These are phyloP conservation scores for Mediolabrus comicus DNA, from an alignment of 108 stramenopile genomes.

Conservation along the genomic window DNA sequence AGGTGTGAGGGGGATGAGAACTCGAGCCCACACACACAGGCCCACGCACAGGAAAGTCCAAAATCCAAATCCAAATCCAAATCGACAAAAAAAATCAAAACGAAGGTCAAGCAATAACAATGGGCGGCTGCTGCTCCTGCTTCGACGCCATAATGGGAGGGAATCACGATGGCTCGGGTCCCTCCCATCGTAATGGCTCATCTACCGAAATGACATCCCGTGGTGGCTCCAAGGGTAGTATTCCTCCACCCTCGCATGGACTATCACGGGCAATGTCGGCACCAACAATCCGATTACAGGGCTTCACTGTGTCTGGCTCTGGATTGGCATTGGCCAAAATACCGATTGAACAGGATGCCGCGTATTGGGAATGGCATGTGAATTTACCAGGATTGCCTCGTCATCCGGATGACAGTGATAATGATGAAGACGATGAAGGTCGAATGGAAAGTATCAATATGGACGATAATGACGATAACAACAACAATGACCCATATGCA, in stretches of 20 bases:
- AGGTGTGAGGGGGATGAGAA: too few species aligned
- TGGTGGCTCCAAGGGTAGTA: slow-evolving; percentile 4
- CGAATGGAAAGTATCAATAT: slow-evolving; percentile 25
- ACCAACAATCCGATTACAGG: slow-evolving; percentile 50
- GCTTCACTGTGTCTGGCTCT: slow-evolving; percentile 47
- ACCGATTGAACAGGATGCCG: slow-evolving; percentile 83
- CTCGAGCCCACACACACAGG: too few species aligned
- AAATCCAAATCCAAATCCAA: too few species aligned
- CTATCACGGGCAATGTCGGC: slow-evolving; percentile 56
- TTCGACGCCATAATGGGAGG: slow-evolving; percentile 40
- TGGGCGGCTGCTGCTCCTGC: slow-evolving; percentile 60
- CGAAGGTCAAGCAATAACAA: slow-evolving; percentile 23
- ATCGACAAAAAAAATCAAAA: background rate
- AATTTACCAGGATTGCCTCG: slow-evolving; percentile 30
- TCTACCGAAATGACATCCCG: slow-evolving; percentile 37
- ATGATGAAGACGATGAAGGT: slow-evolving; percentile 31
- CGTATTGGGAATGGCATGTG: slow-evolving; percentile 88
- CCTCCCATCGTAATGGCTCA: background rate
- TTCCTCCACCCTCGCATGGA: slow-evolving; percentile 26
- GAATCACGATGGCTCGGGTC: slow-evolving; percentile 20
- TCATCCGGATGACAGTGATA: slow-evolving; percentile 9
- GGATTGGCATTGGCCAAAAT: slow-evolving; percentile 69
- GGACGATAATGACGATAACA: slow-evolving; percentile 40
- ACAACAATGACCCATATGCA: slow-evolving; percentile 24
- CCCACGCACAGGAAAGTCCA: too few species aligned